Conservation (phyloP, 768 basidiomycete genomes). For the Fistulinella prunicolor region DNA sequence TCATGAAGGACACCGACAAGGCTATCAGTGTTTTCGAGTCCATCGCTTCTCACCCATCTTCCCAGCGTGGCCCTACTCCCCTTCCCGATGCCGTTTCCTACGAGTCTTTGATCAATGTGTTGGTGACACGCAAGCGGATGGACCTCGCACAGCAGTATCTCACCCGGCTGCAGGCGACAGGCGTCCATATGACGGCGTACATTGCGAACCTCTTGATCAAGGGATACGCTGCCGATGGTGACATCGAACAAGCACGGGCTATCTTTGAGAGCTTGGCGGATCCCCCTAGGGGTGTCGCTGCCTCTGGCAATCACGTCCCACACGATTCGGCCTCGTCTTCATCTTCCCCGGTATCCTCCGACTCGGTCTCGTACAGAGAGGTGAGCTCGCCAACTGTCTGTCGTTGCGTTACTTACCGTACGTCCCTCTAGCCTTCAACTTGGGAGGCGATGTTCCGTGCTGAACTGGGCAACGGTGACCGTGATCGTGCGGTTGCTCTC, state of each 20-base stretch:
- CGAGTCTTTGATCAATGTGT: slow-evolving; percentile 86
- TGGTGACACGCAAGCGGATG: slow-evolving; percentile 72
- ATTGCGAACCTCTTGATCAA: slow-evolving; percentile 71
- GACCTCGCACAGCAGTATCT: slow-evolving; percentile 75
- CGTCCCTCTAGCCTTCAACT: slow-evolving; percentile 65
- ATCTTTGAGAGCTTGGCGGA: slow-evolving; percentile 83
- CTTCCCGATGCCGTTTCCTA: slow-evolving; percentile 82
- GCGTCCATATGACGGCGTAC: slow-evolving; percentile 91
- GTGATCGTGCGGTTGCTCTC: slow-evolving; percentile 63
- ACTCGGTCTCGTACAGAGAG: slow-evolving; percentile 38
- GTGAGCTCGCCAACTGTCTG: slow-evolving; percentile 10
- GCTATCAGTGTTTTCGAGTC: slow-evolving; percentile 78
- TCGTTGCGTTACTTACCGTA: not conserved
- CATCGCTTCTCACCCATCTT: slow-evolving; percentile 54
- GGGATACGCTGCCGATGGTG: slow-evolving; percentile 63
- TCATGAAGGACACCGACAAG: slow-evolving; percentile 69
- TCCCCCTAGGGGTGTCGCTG: slow-evolving; percentile 80
- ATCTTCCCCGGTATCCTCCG: slow-evolving; percentile 37
- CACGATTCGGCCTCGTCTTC: slow-evolving; percentile 42
- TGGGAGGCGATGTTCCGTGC: slow-evolving; percentile 96
- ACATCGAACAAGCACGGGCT: slow-evolving; percentile 66
- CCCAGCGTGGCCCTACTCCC: slow-evolving; percentile 26
- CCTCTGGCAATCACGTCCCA: slow-evolving; percentile 81
- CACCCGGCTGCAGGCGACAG: slow-evolving; percentile 52
- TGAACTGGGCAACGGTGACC: slow-evolving; percentile 77